Evolutionary conservation across 2,329 filamentous ascomycete species (phyloP), one percentile per base, ranked within the genome.

Genomic region (Colletotrichum horii): DNA sequence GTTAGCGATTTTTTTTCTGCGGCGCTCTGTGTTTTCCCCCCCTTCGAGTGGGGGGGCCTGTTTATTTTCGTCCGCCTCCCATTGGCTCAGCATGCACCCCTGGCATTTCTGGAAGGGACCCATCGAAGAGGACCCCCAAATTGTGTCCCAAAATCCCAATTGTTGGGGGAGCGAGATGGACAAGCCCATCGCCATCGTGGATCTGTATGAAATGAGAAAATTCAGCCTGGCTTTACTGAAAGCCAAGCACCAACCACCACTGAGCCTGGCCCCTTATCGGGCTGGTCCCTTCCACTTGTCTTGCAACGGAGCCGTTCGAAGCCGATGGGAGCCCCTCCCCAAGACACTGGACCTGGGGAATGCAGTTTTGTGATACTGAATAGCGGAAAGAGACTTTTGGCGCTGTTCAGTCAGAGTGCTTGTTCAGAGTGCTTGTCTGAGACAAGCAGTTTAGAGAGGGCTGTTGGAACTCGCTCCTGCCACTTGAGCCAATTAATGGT

Each of bases 51-150:
- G 73, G 70, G 67, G 64, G 4, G 8, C 58, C 32, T 67, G 55
- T 43, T 68, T 75, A 58, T 60, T 73, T 75, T 65, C 32, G 22
- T n/a, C 6, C 6, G 58, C 19, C 26, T 32, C 34, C 34, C 8
- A 75, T 75, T 75, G 70, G 73, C 58, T 26, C 22, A 19, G 19
- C 24, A 14, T 15, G 15, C 28, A 68, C 70, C 73, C 73, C 73
- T 75, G 70, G 73, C 73, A 75, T 75, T 75, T 73, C 70, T 75
- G 43, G 70, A 73, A 75, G 70, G 64, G 73, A 48, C 69, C 70
- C 70, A 73, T 62, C 32, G 73, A 75, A 75, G 72, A 70, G 38
- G 70, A 65, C 70, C 73, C 70, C 73, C 70, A 75, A 73, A 65
- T 56, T 55, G 30, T 60, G 68, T 71, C 34, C 56, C 70, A 73